A percentile compares a stretch with the other conserved stretches of the same genome.
Evolutionary conservation across 23 red algal genomes (phyloP).

Genomic region (Gracilaria caudata): DNA sequence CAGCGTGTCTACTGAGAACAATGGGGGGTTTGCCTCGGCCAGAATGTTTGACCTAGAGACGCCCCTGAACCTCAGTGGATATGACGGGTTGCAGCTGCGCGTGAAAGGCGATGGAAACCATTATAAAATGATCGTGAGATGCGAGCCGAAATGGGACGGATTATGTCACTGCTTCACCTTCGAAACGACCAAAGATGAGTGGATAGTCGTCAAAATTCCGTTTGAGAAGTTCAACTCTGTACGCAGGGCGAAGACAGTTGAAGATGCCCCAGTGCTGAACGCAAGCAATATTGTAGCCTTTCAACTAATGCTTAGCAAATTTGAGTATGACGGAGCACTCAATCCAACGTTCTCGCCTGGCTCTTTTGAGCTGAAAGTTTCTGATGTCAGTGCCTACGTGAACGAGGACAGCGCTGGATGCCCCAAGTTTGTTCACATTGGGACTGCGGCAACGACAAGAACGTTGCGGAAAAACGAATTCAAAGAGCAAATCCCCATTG

Average conservation of each 20-base stretch:
- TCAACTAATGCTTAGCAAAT: constrained; percentile 98
- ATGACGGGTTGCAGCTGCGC: constrained; percentile 78
- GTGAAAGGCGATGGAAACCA: constrained; percentile 93
- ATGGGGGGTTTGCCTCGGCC: constrained; percentile 89
- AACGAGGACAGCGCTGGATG: not conserved
- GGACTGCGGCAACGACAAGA: constrained; percentile 78
- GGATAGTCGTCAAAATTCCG: constrained; percentile 78
- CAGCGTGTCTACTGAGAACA: constrained; percentile 78
- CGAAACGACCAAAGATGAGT: constrained; percentile 64
- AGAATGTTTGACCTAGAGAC: constrained; percentile 72
- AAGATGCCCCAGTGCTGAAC: constrained; percentile 59
- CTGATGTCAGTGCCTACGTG: constrained; percentile 32
- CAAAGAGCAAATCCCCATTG: constrained; percentile 64
- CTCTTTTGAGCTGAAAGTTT: constrained; percentile 66
- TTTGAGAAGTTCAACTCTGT: constrained; percentile 81
- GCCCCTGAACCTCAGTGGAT: constrained; percentile 64
- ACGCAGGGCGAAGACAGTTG: constrained; percentile 79
- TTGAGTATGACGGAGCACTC: constrained; percentile 96
- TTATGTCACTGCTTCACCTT: constrained; percentile 82
- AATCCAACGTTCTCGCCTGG: constrained; percentile 87
- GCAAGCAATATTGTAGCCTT: constrained; percentile 60
- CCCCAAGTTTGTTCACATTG: constrained; percentile 73
- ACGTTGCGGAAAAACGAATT: constrained; percentile 76
- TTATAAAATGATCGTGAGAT: constrained; percentile 98
- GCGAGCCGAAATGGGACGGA: constrained; percentile 94